Conservation (phyloP, 2,329 filamentous ascomycete genomes). For the Aspergillus hortae region DNA sequence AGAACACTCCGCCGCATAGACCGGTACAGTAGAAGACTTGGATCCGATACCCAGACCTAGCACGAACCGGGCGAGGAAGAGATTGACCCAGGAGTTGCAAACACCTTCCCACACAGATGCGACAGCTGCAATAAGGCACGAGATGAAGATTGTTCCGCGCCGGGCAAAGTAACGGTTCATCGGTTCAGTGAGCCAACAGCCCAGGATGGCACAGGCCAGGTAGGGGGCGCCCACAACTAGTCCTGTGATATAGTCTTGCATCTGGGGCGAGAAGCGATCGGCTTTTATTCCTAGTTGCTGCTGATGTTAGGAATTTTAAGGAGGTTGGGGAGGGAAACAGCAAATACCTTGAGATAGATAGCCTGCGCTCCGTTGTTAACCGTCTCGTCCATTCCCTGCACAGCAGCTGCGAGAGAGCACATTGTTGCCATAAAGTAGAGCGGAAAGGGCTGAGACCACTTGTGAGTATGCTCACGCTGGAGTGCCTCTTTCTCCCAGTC, state of each 20-base stretch:
- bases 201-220: slow-evolving; percentile 42
- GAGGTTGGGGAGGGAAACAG: not conserved
- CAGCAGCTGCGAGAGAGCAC: slow-evolving; percentile 53
- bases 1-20: slow-evolving; percentile 48
- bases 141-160: slow-evolving; percentile 44
- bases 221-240: slow-evolving; percentile 46
- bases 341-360: slow-evolving; percentile 29
- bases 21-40: slow-evolving; percentile 45
- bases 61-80: slow-evolving; percentile 42
- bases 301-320: not conserved
- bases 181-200: slow-evolving; percentile 49
- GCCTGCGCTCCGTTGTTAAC: slow-evolving; percentile 47
- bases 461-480: slow-evolving; percentile 45
- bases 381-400: slow-evolving; percentile 53
- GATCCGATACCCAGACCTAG: slow-evolving; percentile 42
- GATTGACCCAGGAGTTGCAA: slow-evolving; percentile 41
- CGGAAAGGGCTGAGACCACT: slow-evolving; percentile 49
- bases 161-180: slow-evolving; percentile 44
- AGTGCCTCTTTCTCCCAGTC: slow-evolving; percentile 43
- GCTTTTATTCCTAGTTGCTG: slow-evolving; percentile 12
- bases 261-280: slow-evolving; percentile 10
- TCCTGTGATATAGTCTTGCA: slow-evolving; percentile 36
- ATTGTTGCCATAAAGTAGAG: slow-evolving; percentile 49
- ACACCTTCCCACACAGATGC: slow-evolving; percentile 43
- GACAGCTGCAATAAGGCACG: slow-evolving; percentile 39